Evolutionary conservation across 129 eudicot genomes (phyloP).

Genomic region (Flaveria sonorensis): DNA sequence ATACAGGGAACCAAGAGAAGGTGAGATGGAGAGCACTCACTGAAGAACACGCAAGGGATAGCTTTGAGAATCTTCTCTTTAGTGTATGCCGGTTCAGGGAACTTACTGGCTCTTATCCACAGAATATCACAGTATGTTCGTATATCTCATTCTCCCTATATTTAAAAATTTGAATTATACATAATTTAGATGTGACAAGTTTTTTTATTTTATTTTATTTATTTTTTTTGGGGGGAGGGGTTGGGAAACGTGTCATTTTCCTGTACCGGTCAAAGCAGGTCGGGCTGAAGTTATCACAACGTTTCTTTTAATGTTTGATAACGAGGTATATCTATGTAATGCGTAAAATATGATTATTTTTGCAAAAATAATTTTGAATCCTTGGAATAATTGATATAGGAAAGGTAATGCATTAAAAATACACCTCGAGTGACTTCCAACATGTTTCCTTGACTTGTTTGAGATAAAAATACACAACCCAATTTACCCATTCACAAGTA

Average conservation of each 20-base stretch:
- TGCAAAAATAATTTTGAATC: not conserved
- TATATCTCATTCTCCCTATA: not conserved
- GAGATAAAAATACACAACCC: constrained; percentile 1
- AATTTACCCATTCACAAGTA: not conserved
- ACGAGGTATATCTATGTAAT: not conserved
- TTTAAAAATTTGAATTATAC: not conserved
- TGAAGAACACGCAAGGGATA: constrained; percentile 96
- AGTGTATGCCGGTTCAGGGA: constrained; percentile 94
- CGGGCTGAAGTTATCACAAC: no score
- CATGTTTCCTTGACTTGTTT: not conserved
- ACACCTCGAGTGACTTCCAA: not conserved
- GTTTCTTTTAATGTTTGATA: no score
- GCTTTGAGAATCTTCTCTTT: constrained; percentile 93
- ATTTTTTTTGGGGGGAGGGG: not conserved
- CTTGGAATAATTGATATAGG: not conserved
- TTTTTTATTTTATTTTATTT: no score
- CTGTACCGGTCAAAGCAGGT: not conserved
- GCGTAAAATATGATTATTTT: not conserved
- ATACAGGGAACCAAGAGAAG: constrained; percentile 62
- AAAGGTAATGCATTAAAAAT: not conserved
- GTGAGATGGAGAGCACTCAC: constrained; percentile 88
- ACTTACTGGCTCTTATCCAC: constrained; percentile 89
- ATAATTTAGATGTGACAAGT: not conserved
- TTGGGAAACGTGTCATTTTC: not conserved
- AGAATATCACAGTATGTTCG: constrained; percentile 74